phyloP scores from a whole-genome alignment of 805 yeast genomes.

The Tetrapisispora arboricola region DNA sequence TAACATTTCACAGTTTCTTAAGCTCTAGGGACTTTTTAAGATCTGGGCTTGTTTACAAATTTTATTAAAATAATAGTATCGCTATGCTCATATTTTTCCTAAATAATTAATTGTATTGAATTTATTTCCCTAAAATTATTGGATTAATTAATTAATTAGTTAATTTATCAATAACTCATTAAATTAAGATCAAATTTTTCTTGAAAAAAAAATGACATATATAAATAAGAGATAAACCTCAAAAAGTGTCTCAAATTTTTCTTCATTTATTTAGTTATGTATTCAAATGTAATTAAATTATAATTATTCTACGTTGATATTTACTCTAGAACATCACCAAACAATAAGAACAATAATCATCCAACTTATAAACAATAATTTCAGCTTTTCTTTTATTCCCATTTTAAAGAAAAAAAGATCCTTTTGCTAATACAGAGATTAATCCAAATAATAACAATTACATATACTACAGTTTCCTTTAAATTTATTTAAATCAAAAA shows the following conservation, averaged over 20 bases:
- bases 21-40: background rate
- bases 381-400: too few species aligned
- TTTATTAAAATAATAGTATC: background rate
- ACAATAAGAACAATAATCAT: too few species aligned
- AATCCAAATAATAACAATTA: too few species aligned
- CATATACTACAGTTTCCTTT: too few species aligned
- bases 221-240: background rate
- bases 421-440: too few species aligned
- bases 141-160: background rate
- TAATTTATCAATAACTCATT: too few species aligned
- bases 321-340: too few species aligned
- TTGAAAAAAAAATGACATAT: background rate
- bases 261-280: background rate
- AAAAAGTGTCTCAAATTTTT: background rate
- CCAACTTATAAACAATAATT: too few species aligned
- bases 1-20: too few species aligned
- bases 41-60: background rate
- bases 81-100: background rate
- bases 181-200: background rate
- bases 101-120: background rate
- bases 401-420: too few species aligned
- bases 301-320: background rate
- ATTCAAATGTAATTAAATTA: background rate
- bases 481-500: too few species aligned
- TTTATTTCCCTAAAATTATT: background rate